phyloP scores from a whole-genome alignment of 2,329 filamentous ascomycete species.

The Magnaporthiopsis rhizophila region DNA sequence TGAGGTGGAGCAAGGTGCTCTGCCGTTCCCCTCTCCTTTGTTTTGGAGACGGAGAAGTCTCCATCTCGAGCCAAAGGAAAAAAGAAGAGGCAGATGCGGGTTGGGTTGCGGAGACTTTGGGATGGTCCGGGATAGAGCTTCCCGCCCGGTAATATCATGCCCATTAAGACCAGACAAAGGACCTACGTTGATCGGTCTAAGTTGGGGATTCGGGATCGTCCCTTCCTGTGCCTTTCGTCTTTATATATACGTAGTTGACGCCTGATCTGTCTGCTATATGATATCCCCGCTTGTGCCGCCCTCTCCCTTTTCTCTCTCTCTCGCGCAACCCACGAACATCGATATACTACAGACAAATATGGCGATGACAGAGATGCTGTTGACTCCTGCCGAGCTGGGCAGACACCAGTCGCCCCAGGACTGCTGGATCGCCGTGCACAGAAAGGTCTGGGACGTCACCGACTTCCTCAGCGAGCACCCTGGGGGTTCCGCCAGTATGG shows the following conservation, averaged over 20 bases:
- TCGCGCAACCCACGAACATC: not conserved
- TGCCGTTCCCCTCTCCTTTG: too few species aligned
- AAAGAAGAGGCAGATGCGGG: not conserved
- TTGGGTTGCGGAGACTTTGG: not conserved
- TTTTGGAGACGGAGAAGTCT: not conserved
- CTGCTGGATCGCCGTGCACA: slow-evolving; percentile 8
- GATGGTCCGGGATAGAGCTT: not conserved
- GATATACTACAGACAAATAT: not conserved
- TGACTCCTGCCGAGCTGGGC: slow-evolving; percentile 6
- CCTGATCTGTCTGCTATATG: not conserved
- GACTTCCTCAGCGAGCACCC: slow-evolving; percentile 10
- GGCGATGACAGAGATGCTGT: not conserved
- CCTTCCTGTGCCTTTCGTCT: too few species aligned
- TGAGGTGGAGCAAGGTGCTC: not conserved
- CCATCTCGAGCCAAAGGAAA: not conserved
- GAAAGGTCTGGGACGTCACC: slow-evolving; percentile 9
- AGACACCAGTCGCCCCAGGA: slow-evolving; percentile 6
- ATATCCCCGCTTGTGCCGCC: not conserved
- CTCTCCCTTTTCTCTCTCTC: not conserved
- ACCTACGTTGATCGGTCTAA: too few species aligned
- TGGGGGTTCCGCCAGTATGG: slow-evolving; percentile 26
- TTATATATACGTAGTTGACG: too few species aligned
- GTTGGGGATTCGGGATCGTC: too few species aligned
- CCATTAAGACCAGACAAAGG: not conserved
- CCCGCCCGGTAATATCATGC: not conserved